Evolutionary conservation across 768 basidiomycete genomes (phyloP), one percentile per base, ranked within the genome.

Genomic region (Termitomyces sp.): DNA sequence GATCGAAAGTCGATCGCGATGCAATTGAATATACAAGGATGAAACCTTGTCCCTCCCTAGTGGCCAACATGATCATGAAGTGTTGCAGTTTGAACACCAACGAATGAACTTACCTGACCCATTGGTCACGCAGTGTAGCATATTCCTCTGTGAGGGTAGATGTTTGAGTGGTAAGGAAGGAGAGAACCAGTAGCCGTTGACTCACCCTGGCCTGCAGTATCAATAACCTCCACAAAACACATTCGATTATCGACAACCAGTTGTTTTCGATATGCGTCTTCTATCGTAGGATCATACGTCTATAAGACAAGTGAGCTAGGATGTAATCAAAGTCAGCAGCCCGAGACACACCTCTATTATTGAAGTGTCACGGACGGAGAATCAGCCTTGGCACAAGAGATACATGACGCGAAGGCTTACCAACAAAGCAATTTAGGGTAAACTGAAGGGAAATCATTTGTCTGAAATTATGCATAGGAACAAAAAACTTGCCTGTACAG

Each of bases 221-320:
- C 94, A 71, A 98, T 91, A 61, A 98, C 92, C 72, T 98, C 94
- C 63, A 98, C 85, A 71, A 94, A 90, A 74, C 93, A 95, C 85
- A 94, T 94, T 65, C 87, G 83, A 69, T 94, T 93, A 73, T 96
- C 94, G 62, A 97, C 93, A 56, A 94, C 86, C 65, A 94, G 82
- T 70, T 94, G 93, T 72, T 95, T 96, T 67, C 94, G 84, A 75
- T 98, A 97, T 61, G 94, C 94, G 71, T 97, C 94, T 76, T 98
- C 94, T 84, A 98, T 98, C 65, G 94, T 98, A 57, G 94, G 94
- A 77, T 98, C 94, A 73, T 98, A 98, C 53, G 93, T 93, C 92
- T 96, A 56, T 41, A 3, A 28, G 13, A 24, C 13, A 54, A 55
- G 60, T 63, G 46, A 67, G 60, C 58, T 54, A 52, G 47, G 56